Conservation (phyloP, 768 basidiomycete species). For the Mycena crocata region DNA sequence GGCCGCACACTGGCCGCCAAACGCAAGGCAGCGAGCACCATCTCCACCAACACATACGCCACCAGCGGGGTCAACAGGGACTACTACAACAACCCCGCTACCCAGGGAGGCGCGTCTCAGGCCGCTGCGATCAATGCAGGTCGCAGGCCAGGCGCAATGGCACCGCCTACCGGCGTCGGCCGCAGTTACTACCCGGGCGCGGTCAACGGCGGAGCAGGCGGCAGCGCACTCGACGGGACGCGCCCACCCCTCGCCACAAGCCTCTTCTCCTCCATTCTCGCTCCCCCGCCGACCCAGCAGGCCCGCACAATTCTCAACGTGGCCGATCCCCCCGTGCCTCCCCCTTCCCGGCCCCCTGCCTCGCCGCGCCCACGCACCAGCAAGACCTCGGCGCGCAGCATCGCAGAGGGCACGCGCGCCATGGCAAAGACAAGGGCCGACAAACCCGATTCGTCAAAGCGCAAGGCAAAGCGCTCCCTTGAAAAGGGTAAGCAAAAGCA, state of each 20-base stretch:
- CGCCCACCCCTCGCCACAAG: constrained; percentile 57
- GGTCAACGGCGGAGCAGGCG: constrained; percentile 44
- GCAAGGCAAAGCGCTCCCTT: constrained; percentile 53
- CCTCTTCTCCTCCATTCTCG: constrained; percentile 80
- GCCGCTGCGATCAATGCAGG: constrained; percentile 41
- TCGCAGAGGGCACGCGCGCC: constrained; percentile 61
- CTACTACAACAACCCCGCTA: constrained; percentile 64
- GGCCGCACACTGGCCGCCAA: constrained; percentile 69
- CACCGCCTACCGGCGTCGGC: constrained; percentile 52
- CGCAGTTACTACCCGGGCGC: constrained; percentile 57
- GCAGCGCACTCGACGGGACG: constrained; percentile 46
- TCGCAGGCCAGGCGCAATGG: constrained; percentile 56
- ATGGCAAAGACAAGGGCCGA: constrained; percentile 52
- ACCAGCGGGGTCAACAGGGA: constrained; percentile 49
- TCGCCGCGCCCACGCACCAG: constrained; percentile 58
- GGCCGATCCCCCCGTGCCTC: constrained; percentile 72
- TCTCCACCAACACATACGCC: constrained; percentile 25
- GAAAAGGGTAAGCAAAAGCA: constrained; percentile 65
- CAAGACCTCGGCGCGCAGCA: constrained; percentile 56
- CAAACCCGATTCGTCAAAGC: constrained; percentile 54
- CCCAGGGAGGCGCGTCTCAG: constrained; percentile 57
- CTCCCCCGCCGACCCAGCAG: constrained; percentile 79
- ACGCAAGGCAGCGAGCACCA: constrained; percentile 59
- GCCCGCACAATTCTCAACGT: constrained; percentile 85
- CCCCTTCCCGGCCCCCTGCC: constrained; percentile 58